These are phyloP conservation scores for Hypoxylon sp. DNA, from an alignment of 2,329 filamentous ascomycete species.

Conservation along the genomic window DNA sequence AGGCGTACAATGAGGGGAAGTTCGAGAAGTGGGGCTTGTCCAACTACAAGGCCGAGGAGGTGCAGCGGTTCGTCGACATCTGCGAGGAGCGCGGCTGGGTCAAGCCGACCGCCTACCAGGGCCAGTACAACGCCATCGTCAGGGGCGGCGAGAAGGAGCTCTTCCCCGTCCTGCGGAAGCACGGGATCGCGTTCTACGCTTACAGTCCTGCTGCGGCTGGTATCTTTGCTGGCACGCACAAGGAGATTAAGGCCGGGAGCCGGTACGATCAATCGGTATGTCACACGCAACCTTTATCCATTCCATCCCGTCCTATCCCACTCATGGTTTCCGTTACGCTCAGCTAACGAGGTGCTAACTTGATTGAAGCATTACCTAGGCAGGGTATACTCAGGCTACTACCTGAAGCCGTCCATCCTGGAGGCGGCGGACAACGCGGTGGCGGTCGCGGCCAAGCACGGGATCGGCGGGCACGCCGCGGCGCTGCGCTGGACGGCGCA, in stretches of 20 bases:
- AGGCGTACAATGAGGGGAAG: constrained; percentile 51
- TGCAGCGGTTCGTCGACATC: constrained; percentile 57
- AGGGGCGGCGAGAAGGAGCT: constrained; percentile 58
- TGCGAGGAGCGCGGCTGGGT: constrained; percentile 58
- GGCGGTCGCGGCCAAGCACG: constrained; percentile 50
- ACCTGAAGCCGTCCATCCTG: constrained; percentile 13
- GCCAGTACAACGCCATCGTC: constrained; percentile 61
- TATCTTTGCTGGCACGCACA: not conserved
- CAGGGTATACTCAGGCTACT: not conserved
- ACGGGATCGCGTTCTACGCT: constrained; percentile 59
- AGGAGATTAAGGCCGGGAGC: not conserved
- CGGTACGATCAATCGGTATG: constrained; percentile 5
- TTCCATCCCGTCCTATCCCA: not conserved
- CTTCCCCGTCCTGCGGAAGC: constrained; percentile 57
- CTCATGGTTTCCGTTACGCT: not conserved
- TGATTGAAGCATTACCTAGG: not conserved
- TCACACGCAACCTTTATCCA: not conserved
- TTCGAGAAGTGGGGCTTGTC: constrained; percentile 59
- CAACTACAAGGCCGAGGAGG: constrained; percentile 60
- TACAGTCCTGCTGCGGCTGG: constrained; percentile 49
- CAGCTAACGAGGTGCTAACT: not conserved
- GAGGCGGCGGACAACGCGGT: constrained; percentile 47
- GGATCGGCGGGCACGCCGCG: constrained; percentile 56
- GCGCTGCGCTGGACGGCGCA: constrained; percentile 58
- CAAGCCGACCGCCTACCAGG: constrained; percentile 61